Percentiles rank a stretch among this genome's conserved stretches.
Conservation (phyloP, 352 stramenopile genomes). For the Globisporangium splendens region DNA sequence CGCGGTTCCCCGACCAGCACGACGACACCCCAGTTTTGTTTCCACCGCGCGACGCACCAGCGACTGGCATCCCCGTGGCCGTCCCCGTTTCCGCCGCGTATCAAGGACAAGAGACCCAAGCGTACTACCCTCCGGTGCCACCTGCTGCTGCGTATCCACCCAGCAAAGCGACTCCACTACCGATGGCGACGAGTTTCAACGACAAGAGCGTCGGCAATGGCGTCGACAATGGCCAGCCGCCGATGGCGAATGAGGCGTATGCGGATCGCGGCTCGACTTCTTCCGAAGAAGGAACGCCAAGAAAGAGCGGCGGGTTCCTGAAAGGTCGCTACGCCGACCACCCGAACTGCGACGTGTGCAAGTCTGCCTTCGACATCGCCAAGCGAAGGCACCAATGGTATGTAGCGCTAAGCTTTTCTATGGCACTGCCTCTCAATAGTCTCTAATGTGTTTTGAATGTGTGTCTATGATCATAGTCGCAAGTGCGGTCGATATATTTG, state of each 20-base stretch:
- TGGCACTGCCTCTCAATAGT: too few species aligned
- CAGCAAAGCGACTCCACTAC: neutral
- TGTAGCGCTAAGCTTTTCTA: neutral
- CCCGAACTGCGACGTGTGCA: conserved; percentile 64
- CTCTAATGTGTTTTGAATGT: neutral
- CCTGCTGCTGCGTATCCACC: neutral
- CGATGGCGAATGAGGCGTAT: neutral
- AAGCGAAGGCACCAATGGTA: conserved; percentile 64
- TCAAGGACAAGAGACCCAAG: neutral
- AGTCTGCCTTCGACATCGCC: conserved; percentile 44
- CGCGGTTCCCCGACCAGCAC: neutral
- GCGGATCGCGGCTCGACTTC: conserved; percentile 9
- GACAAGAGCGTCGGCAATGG: neutral
- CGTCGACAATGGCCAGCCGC: neutral
- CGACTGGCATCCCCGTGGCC: neutral
- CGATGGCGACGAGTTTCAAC: neutral
- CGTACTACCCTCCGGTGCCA: neutral
- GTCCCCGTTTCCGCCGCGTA: neutral
- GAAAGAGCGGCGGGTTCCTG: conserved; percentile 18
- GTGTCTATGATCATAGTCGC: conserved; percentile 12
- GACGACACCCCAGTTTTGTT: neutral
- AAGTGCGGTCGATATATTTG: conserved; percentile 27
- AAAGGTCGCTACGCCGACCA: conserved; percentile 51
- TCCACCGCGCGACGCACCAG: neutral
- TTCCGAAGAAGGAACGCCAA: conserved; percentile 3